Conservation (phyloP, 2,329 filamentous ascomycete genomes). For the Fusarium keratoplasticum region DNA sequence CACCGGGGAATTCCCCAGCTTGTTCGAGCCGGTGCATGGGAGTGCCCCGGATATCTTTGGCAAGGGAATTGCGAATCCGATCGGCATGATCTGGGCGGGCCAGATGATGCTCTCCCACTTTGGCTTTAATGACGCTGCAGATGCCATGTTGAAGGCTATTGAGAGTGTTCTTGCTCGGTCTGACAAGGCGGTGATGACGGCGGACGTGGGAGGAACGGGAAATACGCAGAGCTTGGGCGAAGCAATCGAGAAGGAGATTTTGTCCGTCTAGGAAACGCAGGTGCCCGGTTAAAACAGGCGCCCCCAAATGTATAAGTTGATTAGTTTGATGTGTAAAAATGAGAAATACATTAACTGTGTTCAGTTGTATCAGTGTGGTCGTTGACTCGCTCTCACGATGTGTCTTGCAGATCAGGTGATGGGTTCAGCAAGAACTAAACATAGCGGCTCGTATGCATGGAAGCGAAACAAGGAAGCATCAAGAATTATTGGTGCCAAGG, state of each 20-base stretch:
- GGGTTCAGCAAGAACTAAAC: neutral
- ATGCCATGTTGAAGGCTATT: slow-evolving; percentile 69
- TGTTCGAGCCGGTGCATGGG: slow-evolving; percentile 78
- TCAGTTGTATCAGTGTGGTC: neutral
- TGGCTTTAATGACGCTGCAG: slow-evolving; percentile 49
- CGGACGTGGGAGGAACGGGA: slow-evolving; percentile 47
- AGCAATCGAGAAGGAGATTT: slow-evolving; percentile 35
- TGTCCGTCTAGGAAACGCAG: neutral
- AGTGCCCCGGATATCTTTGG: slow-evolving; percentile 79
- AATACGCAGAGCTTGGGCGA: slow-evolving; percentile 39
- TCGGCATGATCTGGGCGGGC: slow-evolving; percentile 78
- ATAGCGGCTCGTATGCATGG: neutral
- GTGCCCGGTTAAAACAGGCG: neutral
- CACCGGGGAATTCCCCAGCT: slow-evolving; percentile 59
- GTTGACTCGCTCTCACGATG: neutral
- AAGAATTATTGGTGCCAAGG: neutral
- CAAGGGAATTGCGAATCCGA: slow-evolving; percentile 78
- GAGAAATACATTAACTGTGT: too few relatives aligned
- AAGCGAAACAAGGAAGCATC: neutral
- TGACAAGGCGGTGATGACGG: slow-evolving; percentile 45
- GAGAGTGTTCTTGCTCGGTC: slow-evolving; percentile 70
- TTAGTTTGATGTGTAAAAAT: neutral
- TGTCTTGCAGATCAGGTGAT: neutral
- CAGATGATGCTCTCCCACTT: slow-evolving; percentile 66
- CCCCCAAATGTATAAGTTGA: too few relatives aligned